Evolutionary conservation across 1,284 basidiomycete genomes (phyloP), one percentile per base, ranked within the genome.

Genomic region (Apiotrichum domesticum): DNA sequence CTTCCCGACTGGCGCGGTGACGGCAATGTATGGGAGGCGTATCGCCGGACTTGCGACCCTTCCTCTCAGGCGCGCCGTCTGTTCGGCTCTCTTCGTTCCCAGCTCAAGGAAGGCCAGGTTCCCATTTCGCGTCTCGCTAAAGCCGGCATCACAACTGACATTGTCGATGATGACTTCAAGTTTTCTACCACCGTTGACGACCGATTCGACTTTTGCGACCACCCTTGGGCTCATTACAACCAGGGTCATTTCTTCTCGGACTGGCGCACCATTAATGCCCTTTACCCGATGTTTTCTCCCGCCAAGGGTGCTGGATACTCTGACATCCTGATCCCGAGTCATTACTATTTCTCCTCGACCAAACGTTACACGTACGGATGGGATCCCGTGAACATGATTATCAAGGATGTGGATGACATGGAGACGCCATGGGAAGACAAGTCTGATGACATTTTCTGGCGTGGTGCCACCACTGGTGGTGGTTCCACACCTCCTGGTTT

Each of bases 231-330:
- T 35, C 90, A 87, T 66, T 86, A 87, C 69, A 81, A 82, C 45
- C 92, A 96, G 70, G 91, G 92, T 7, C 91, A 91, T 72, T 96
- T 95, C 76, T 97, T 95, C 82, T 90, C 88, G 15, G 93, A 97
- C 73, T 95, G 90, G 87, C 80, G 93, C 15, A 89, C 87, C 0
- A 86, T 94, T 56, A 83, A 87, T 11, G 83, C 84, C 1, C 80
- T 94, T 13, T 93, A 90, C 74, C 93, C 93, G 5, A 83, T 97
- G 52, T 88, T 97, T 73, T 93, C 89, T 3, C 92, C 93, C 0
- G 88, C 90, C 0, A 90, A 88, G 69, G 84, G 86, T 0, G 78
- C 79, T 34, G 93, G 93, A 0, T 97, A 87, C 72, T 79, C 84
- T 58, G 93, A 97, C 71, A 91, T 97, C 62, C 80, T 87, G 53